phyloP scores from a whole-genome alignment of 1,284 basidiomycete genomes.

The Ceratobasidium sp. region DNA sequence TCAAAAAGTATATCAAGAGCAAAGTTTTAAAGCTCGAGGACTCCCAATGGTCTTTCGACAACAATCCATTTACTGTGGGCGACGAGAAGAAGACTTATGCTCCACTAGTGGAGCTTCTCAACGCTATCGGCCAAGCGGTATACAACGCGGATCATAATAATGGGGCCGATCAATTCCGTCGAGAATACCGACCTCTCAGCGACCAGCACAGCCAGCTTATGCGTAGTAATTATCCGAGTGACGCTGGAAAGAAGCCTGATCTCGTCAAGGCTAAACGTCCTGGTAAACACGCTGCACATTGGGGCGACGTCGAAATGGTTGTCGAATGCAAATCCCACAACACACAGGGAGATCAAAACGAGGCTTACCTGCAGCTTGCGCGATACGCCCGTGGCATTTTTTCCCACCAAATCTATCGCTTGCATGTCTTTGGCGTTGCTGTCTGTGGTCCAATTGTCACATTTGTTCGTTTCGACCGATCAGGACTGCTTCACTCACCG shows the following conservation, averaged over 20 bases:
- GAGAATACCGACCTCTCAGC: background rate
- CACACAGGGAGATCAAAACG: background rate
- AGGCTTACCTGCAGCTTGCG: conserved; percentile 19
- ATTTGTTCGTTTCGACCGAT: conserved; percentile 20
- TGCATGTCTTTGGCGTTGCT: background rate
- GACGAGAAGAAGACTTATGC: background rate
- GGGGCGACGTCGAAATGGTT: conserved; percentile 12
- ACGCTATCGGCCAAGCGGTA: background rate
- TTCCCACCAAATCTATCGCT: background rate
- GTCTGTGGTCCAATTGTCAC: conserved; percentile 17
- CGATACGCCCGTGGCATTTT: conserved; percentile 30
- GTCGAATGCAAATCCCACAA: conserved; percentile 16
- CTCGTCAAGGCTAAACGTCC: background rate
- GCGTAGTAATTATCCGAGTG: background rate
- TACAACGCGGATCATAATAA: background rate
- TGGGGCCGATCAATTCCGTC: background rate
- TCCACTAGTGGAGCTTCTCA: background rate
- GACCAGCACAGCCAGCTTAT: background rate
- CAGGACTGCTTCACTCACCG: conserved; percentile 6
- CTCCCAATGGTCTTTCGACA: background rate
- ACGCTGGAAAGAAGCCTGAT: background rate
- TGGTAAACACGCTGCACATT: background rate
- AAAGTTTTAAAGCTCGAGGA: no score
- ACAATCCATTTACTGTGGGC: background rate
- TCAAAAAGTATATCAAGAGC: no score